Base-by-base conservation (phyloP, 1,139 yeast genomes). In the Debaryomyces nepalensis region DNA sequence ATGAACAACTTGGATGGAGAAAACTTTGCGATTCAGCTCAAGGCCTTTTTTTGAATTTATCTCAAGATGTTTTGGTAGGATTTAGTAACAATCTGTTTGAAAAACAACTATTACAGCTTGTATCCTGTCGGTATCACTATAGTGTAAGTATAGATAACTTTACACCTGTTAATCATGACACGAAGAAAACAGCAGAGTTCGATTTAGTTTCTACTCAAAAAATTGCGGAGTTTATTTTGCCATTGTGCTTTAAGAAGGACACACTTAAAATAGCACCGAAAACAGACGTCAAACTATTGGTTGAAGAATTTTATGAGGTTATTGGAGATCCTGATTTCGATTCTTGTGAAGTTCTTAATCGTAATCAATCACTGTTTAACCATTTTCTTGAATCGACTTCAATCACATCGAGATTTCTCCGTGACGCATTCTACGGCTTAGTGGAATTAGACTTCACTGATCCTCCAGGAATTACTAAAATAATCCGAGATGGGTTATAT, bases 41-140 rank as follows among this genome's bases (percentile, higher is more conserved):
- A 30, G 95, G 96, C 0, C 59, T 71, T 4, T 82, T 90, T 48
- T 66, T 93, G 35, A 72, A 72, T 22, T 64, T 86, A 33, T 69
- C 84, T 1, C 85, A 89, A 51, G 70, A 70, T 12, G 70, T 77
- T 14, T 64, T 89, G 19, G 65, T 81, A 4, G 55, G 66, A 1
- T 63, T 76, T 20, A 66, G 73, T 6, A 66, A 77, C 54, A 53
- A 58, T 2, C 37, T 41, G 3, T 44, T 45, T 18, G 83, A 84
- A 46, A 66, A 73, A 33, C 89, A 90, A 41, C 61, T 88, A 40
- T 68, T 87, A 7, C 98, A 93, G 54, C 73, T 89, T 24, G 66
- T 93, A 16, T 75, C 82, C 48, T 93, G 99, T 59, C 74, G 88
- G 9, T 89, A 84, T 54, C 95, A 88, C 33, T 74, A 87, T 44